These are phyloP conservation scores for Veloporphyrellus conicus DNA, from an alignment of 1,284 basidiomycete genomes.

Conservation along the genomic window DNA sequence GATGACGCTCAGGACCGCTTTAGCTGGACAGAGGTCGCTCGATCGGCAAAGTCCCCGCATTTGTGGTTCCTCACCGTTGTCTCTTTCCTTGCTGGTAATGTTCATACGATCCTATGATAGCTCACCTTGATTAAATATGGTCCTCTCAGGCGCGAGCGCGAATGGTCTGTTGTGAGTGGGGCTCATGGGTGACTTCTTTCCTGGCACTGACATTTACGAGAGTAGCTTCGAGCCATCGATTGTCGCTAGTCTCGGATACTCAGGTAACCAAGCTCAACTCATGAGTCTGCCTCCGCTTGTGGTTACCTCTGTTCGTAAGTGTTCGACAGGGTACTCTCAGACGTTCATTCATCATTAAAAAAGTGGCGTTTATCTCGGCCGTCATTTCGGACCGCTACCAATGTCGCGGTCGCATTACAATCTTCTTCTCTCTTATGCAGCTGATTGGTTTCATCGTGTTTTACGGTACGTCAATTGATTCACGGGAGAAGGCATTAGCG, in stretches of 20 bases:
- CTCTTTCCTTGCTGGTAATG: constrained; percentile 30
- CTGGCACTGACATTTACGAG: constrained; percentile 1
- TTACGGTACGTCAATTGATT: constrained; percentile 34
- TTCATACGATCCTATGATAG: not conserved
- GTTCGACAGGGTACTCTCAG: not conserved
- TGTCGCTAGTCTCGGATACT: constrained; percentile 44
- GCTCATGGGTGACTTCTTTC: not conserved
- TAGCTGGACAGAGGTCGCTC: constrained; percentile 36
- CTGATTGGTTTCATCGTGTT: constrained; percentile 49
- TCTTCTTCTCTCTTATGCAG: constrained; percentile 37
- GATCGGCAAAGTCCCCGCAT: constrained; percentile 38
- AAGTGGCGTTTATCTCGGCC: constrained; percentile 40
- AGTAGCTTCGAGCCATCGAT: constrained; percentile 53
- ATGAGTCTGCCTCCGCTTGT: constrained; percentile 49
- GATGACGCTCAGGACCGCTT: constrained; percentile 34
- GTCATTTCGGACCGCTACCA: constrained; percentile 44
- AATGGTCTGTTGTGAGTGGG: constrained; percentile 35
- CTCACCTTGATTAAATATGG: constrained; percentile 8
- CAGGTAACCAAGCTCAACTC: constrained; percentile 43
- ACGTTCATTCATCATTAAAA: not conserved
- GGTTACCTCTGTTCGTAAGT: constrained; percentile 40
- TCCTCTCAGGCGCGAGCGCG: constrained; percentile 36
- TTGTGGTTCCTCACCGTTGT: constrained; percentile 21
- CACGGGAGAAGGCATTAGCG: too few relatives aligned
- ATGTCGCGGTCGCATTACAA: constrained; percentile 40